Conservation (phyloP, 495 filamentous ascomycete species). For the Tuber indicum region DNA sequence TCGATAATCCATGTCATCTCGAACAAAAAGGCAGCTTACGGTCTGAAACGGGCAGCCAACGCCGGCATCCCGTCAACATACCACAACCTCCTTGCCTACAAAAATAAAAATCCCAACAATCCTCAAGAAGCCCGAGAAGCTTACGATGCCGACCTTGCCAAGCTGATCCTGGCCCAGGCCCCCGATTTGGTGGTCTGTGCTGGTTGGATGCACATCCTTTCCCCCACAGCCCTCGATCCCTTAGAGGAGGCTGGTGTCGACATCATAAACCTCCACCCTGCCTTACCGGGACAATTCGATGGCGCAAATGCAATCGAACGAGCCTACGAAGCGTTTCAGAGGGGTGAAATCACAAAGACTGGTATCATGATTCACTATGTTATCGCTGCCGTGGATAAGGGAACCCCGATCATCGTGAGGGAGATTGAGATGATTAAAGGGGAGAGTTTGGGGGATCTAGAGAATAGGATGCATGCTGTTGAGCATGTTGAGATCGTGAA, state of each 20-base stretch:
- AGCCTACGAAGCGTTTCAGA: slow-evolving; percentile 67
- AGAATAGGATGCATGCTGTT: slow-evolving; percentile 61
- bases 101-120: slow-evolving; percentile 49
- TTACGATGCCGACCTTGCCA: slow-evolving; percentile 77
- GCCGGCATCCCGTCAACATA: slow-evolving; percentile 73
- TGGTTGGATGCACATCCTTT: slow-evolving; percentile 70
- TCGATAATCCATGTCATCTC: slow-evolving; percentile 71
- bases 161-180: slow-evolving; percentile 54
- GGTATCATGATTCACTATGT: slow-evolving; percentile 95
- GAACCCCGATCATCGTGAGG: slow-evolving; percentile 62
- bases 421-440: slow-evolving; percentile 65
- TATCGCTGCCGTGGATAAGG: slow-evolving; percentile 76
- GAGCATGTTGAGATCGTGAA: slow-evolving; percentile 67
- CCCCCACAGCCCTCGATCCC: slow-evolving; percentile 59
- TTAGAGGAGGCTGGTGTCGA: slow-evolving; percentile 54
- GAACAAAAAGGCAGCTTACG: slow-evolving; percentile 74
- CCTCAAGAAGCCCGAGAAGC: slow-evolving; percentile 53
- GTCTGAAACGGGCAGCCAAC: slow-evolving; percentile 62
- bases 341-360: slow-evolving; percentile 61
- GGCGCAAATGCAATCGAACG: slow-evolving; percentile 71
- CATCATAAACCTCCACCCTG: slow-evolving; percentile 85
- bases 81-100: slow-evolving; percentile 70
- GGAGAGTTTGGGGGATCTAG: slow-evolving; percentile 59
- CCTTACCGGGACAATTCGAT: slow-evolving; percentile 68
- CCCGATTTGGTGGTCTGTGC: slow-evolving; percentile 67